phyloP scores from a whole-genome alignment of 352 stramenopile genomes.

The Pythium sukuiense region DNA sequence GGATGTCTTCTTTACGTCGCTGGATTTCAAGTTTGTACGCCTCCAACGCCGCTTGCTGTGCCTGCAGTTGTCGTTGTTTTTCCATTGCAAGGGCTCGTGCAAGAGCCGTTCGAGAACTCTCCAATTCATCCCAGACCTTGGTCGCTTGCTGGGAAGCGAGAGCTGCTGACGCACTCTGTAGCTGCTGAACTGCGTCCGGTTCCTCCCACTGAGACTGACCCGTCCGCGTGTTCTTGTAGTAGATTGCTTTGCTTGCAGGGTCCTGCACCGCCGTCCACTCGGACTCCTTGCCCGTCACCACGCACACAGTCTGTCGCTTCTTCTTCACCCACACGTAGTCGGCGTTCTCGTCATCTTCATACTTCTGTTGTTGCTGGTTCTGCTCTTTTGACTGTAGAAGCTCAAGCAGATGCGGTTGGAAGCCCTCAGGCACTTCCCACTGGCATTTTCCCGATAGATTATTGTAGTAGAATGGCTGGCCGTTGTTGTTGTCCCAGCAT shows the following conservation, averaged over 20 bases:
- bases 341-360: constrained; percentile 42
- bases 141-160: constrained; percentile 56
- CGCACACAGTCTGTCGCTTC: constrained; percentile 66
- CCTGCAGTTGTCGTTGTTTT: constrained; percentile 40
- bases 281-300: constrained; percentile 55
- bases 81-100: constrained; percentile 41
- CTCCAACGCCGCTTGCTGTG: constrained; percentile 36
- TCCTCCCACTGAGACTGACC: constrained; percentile 73
- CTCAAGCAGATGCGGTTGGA: constrained; percentile 29
- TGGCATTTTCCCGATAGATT: constrained; percentile 72
- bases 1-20: constrained; percentile 56
- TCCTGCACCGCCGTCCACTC: constrained; percentile 70
- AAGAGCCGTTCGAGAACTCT: constrained; percentile 41
- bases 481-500: constrained; percentile 61
- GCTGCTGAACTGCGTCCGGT: constrained; percentile 54
- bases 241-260: constrained; percentile 51
- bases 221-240: constrained; percentile 73
- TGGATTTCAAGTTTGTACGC: constrained; percentile 40
- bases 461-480: constrained; percentile 69
- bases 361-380: constrained; percentile 35
- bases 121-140: constrained; percentile 58
- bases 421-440: constrained; percentile 51
- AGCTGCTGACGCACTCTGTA: constrained; percentile 46
- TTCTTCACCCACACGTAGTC: constrained; percentile 81
- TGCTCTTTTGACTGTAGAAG: constrained; percentile 23